Evolutionary conservation across 805 yeast genomes (phyloP).

Genomic region (Priceomyces carsonii): DNA sequence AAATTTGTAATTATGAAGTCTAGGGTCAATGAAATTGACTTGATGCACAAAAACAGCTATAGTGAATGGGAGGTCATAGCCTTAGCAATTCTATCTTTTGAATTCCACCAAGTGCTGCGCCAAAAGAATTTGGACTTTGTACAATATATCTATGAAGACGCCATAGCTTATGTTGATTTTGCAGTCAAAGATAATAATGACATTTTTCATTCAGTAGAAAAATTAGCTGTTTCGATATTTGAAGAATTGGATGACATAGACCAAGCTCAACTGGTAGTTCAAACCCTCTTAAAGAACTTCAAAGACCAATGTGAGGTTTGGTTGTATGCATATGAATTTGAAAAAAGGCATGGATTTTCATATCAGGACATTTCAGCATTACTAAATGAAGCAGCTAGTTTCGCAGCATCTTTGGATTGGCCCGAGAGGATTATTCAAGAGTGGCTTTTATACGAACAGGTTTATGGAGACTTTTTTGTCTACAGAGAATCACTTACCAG

Average conservation of each 20-base stretch:
- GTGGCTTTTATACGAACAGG: conserved; percentile 36
- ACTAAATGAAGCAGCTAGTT: conserved; percentile 30
- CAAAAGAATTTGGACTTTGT: conserved; percentile 9
- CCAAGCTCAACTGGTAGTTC: conserved; percentile 24
- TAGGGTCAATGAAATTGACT: conserved; percentile 12
- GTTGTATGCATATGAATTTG: conserved; percentile 46
- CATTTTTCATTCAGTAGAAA: conserved; percentile 45
- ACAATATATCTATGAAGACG: conserved; percentile 18
- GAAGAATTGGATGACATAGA: conserved; percentile 28
- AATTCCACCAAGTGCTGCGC: conserved; percentile 7
- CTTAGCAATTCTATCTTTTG: conserved; percentile 19
- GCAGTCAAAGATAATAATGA: conserved; percentile 32
- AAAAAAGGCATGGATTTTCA: conserved; percentile 25
- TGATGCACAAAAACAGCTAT: conserved; percentile 18
- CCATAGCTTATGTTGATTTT: conserved; percentile 17
- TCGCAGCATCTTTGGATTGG: conserved; percentile 40
- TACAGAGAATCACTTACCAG: conserved; percentile 22
- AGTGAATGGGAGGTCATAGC: conserved; percentile 36
- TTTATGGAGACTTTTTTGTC: conserved; percentile 27
- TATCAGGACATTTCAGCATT: conserved; percentile 21
- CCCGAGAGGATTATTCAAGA: conserved; percentile 52
- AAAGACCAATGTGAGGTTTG: conserved; percentile 46
- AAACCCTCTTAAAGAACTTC: conserved; percentile 23
- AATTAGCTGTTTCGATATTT: conserved; percentile 34
- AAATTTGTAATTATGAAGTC: conserved; percentile 8